Evolutionary conservation across 139 green algal genomes (phyloP).

Genomic region (Gonium pectorale): DNA sequence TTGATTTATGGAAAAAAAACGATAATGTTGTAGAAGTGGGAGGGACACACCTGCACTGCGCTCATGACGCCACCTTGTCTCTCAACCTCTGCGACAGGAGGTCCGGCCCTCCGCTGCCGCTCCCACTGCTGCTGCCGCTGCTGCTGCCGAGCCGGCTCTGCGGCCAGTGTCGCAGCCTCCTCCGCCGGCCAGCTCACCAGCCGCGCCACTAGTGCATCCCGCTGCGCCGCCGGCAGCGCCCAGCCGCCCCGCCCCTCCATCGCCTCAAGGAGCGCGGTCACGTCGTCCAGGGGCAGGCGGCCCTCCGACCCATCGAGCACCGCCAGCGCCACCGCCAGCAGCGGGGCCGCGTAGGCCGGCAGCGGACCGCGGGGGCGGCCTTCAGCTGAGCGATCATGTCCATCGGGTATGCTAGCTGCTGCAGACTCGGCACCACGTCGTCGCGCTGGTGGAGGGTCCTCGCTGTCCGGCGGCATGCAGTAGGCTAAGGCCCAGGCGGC

Average conservation of each 20-base stretch:
- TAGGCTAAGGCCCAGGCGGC: not conserved
- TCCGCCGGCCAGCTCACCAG: not conserved
- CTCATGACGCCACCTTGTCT: not conserved
- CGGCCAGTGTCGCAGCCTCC: not conserved
- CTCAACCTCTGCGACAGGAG: not conserved
- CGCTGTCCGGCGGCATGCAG: not conserved
- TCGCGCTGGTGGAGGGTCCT: too few relatives aligned
- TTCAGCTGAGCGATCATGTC: not conserved
- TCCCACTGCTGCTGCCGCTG: not conserved
- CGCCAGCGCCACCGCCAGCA: not conserved
- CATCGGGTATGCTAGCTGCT: not conserved
- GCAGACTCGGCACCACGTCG: too few relatives aligned
- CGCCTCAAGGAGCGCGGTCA: not conserved
- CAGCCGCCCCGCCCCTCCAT: not conserved
- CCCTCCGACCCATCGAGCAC: not conserved
- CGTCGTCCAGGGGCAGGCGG: not conserved
- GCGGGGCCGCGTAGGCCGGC: not conserved
- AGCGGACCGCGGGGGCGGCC: not conserved
- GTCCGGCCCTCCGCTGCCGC: not conserved
- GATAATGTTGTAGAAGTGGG: not conserved
- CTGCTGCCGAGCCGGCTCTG: not conserved
- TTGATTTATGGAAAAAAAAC: not conserved
- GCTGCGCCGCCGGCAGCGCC: not conserved
- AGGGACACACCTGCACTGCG: not conserved
- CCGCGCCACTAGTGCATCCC: not conserved